Evolutionary conservation across 345 rosid species (phyloP).

Genomic region (Brassica cretica): DNA sequence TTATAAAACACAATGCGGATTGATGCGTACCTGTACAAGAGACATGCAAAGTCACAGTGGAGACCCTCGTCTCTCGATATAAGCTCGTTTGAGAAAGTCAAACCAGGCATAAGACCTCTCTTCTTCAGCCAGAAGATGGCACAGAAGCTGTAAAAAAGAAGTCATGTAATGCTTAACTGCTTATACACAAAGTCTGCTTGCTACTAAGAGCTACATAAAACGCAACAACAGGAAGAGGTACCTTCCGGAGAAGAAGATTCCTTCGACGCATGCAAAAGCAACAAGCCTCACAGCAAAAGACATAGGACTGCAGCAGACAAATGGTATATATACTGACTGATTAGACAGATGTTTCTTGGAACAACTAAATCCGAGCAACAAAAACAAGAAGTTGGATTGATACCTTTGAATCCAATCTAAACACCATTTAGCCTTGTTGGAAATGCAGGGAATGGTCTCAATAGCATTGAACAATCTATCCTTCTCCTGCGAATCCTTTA

Average conservation of each 20-base stretch:
- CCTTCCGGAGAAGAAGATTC: conserved; percentile 96
- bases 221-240: conserved; percentile 30
- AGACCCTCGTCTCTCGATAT: conserved; percentile 94
- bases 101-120: conserved; percentile 95
- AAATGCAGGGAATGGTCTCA: conserved; percentile 76
- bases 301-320: conserved; percentile 60
- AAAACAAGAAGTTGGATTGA: conserved; percentile 28
- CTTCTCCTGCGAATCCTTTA: conserved; percentile 83
- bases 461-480: conserved; percentile 81
- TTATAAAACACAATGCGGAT: not conserved
- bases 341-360: not conserved
- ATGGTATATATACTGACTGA: not conserved
- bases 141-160: conserved; percentile 63
- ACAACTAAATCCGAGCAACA: not conserved
- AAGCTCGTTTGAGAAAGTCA: conserved; percentile 91
- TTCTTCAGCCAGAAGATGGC: conserved; percentile 96
- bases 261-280: conserved; percentile 91
- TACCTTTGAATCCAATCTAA: conserved; percentile 73
- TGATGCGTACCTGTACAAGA: conserved; percentile 63
- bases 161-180: conserved; percentile 6
- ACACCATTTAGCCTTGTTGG: conserved; percentile 83
- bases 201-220: not conserved
- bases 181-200: not conserved
- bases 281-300: conserved; percentile 78
- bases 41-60: conserved; percentile 96